phyloP scores from a whole-genome alignment of 768 basidiomycete genomes.

The Tulasnella sp. region DNA sequence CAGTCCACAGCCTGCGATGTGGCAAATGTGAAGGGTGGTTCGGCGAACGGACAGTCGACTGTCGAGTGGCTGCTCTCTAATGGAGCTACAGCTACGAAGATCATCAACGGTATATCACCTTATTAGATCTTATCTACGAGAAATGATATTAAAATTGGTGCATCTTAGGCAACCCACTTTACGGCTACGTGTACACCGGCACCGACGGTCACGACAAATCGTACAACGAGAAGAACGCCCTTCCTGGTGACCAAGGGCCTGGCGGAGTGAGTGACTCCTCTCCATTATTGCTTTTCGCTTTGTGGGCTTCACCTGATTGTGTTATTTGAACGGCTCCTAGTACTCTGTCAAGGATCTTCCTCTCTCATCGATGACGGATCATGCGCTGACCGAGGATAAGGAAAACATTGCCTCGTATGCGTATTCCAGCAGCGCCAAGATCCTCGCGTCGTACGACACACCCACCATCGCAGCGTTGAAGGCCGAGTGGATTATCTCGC shows the following conservation, averaged over 20 bases:
- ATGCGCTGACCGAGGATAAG: too few relatives aligned
- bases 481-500: background rate
- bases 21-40: constrained; percentile 49
- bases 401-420: background rate
- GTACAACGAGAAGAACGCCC: background rate
- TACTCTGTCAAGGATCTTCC: too few relatives aligned
- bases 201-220: constrained; percentile 33
- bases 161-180: constrained; percentile 55
- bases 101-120: constrained; percentile 44
- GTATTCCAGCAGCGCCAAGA: background rate
- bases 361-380: too few relatives aligned
- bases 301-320: too few relatives aligned
- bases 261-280: too few relatives aligned
- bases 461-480: background rate
- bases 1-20: constrained; percentile 65
- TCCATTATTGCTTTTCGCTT: too few relatives aligned
- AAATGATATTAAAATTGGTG: background rate
- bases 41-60: constrained; percentile 40
- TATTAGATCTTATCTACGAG: background rate
- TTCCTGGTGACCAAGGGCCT: too few relatives aligned
- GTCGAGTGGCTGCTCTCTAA: constrained; percentile 47
- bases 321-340: too few relatives aligned
- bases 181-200: constrained; percentile 66
- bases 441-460: background rate
- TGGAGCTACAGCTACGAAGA: constrained; percentile 56